phyloP scores from a whole-genome alignment of 805 yeast species.

The Kazachstania martiniae region DNA sequence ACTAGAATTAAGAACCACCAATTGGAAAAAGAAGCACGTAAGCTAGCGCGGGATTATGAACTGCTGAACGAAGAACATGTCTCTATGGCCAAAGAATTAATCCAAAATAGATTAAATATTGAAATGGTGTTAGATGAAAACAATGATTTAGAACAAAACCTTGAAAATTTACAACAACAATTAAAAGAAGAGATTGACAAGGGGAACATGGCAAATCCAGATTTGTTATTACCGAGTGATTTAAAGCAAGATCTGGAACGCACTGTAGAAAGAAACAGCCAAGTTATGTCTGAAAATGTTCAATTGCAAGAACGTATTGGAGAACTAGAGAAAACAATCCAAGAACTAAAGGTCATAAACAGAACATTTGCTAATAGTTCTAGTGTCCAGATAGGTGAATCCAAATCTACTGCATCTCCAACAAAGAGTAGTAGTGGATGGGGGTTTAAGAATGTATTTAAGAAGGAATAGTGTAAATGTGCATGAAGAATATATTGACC shows the following conservation, averaged over 20 bases:
- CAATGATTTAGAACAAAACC: constrained; percentile 40
- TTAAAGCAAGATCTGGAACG: constrained; percentile 43
- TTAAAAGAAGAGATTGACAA: constrained; percentile 27
- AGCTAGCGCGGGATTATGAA: constrained; percentile 59
- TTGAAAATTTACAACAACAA: constrained; percentile 36
- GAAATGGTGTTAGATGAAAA: constrained; percentile 74
- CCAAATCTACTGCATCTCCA: background rate
- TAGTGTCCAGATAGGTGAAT: background rate
- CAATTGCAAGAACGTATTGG: constrained; percentile 43
- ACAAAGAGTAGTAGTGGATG: background rate
- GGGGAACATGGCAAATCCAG: constrained; percentile 24
- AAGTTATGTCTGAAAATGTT: constrained; percentile 56
- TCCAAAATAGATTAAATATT: constrained; percentile 60
- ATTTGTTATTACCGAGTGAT: constrained; percentile 29
- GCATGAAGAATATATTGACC: background rate
- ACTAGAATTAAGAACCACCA: constrained; percentile 58
- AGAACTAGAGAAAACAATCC: constrained; percentile 33
- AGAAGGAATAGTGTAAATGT: constrained; percentile 3
- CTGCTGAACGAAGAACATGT: constrained; percentile 74
- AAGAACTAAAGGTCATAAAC: constrained; percentile 25
- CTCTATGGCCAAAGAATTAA: constrained; percentile 78
- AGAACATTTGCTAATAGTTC: constrained; percentile 2
- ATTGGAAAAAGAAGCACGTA: constrained; percentile 60
- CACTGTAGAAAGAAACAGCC: constrained; percentile 50
- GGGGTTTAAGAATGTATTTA: constrained; percentile 18